Evolutionary conservation across 75 land plant species (phyloP).

Genomic region (Pinus tabuliformis): DNA sequence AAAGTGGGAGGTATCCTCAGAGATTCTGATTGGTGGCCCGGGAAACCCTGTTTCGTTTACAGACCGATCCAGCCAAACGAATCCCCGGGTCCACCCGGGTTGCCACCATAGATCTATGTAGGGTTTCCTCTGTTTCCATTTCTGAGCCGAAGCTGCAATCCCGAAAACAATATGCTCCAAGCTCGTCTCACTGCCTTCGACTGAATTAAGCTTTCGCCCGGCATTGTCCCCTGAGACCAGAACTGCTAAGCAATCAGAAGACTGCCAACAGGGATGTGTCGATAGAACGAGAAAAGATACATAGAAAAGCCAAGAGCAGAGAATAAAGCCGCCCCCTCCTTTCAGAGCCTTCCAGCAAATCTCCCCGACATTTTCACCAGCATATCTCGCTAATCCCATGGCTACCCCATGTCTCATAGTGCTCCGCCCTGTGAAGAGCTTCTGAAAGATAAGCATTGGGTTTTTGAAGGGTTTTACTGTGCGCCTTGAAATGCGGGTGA

Average conservation of each 20-base stretch:
- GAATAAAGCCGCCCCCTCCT: conserved; percentile 3
- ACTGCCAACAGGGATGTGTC: conserved; percentile 8
- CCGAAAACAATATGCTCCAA: conserved; percentile 33
- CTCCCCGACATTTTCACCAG: background rate
- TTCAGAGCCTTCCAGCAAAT: conserved; percentile 1
- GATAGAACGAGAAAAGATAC: background rate
- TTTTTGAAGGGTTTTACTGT: no score
- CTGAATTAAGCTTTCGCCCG: background rate
- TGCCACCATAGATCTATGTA: conserved; percentile 45
- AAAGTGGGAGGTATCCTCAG: conserved; percentile 51
- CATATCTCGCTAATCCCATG: background rate
- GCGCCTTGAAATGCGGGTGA: no score
- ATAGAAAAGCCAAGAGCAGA: conserved; percentile 3
- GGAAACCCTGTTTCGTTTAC: background rate
- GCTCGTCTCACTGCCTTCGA: background rate
- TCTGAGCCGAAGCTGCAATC: conserved; percentile 24
- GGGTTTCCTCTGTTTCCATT: conserved; percentile 27
- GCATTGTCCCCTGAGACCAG: background rate
- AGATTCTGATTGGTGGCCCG: conserved; percentile 41
- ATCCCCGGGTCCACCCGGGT: conserved; percentile 31
- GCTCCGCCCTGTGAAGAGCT: no score
- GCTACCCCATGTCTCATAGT: no score
- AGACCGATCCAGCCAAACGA: conserved; percentile 30
- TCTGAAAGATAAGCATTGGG: no score
- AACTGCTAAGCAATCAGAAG: conserved; percentile 3